A percentile compares a stretch with the other conserved stretches of the same genome.
Evolutionary conservation across 768 basidiomycete genomes (phyloP).

Genomic region (Cystobasidium ongulense): DNA sequence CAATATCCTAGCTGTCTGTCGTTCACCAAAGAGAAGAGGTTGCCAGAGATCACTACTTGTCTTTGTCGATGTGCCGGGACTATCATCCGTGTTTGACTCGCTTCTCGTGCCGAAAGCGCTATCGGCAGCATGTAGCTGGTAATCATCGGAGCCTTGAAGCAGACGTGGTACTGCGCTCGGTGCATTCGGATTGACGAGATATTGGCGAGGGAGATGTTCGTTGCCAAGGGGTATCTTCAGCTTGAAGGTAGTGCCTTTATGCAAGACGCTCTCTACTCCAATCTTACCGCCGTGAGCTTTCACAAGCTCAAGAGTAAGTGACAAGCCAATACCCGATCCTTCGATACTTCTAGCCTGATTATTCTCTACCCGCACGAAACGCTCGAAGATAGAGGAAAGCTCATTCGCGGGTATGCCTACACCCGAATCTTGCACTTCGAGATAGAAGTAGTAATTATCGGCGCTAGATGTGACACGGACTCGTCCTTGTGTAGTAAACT

Average conservation of each 20-base stretch:
- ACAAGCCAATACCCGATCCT: conserved; percentile 31
- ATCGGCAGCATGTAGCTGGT: conserved; percentile 13
- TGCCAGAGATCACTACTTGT: conserved; percentile 26
- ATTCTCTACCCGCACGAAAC: conserved; percentile 32
- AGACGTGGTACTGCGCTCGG: background rate
- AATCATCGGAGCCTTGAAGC: background rate
- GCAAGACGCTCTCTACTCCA: conserved; percentile 23
- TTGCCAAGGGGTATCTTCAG: conserved; percentile 28
- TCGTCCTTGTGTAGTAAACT: conserved; percentile 19
- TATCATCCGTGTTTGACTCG: conserved; percentile 12
- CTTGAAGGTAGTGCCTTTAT: conserved; percentile 29
- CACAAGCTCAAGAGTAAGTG: conserved; percentile 30
- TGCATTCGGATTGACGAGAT: conserved; percentile 15
- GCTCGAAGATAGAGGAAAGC: conserved; percentile 30
- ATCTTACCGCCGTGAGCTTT: conserved; percentile 31
- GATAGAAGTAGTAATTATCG: conserved; percentile 20
- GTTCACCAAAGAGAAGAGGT: conserved; percentile 29
- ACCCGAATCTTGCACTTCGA: conserved; percentile 30
- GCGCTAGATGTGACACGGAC: background rate
- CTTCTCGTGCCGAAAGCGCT: background rate
- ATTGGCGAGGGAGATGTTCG: conserved; percentile 22
- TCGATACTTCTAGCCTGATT: conserved; percentile 14
- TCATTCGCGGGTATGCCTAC: conserved; percentile 31
- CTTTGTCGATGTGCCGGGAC: background rate
- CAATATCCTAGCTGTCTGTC: conserved; percentile 27